Conservation (phyloP, 805 yeast species). For the Pichia heedii region DNA sequence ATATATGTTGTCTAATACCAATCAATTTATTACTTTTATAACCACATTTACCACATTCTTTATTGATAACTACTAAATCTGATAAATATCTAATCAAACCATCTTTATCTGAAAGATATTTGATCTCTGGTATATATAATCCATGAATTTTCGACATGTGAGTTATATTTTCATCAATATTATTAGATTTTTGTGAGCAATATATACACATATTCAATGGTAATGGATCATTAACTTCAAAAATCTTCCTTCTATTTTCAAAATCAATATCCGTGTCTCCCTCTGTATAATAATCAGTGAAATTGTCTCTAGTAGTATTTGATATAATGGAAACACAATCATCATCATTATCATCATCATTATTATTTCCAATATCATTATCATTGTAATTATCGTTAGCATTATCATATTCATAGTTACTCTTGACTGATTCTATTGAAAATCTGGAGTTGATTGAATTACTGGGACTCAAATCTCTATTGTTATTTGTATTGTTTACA, state of each 20-base stretch:
- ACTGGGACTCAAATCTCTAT: conserved; percentile 42
- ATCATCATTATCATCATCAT: conserved; percentile 11
- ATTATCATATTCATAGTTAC: conserved; percentile 15
- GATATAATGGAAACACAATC: conserved; percentile 6
- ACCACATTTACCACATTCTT: conserved; percentile 71
- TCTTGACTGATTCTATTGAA: conserved; percentile 34
- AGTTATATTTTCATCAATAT: conserved; percentile 37
- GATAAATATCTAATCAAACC: conserved; percentile 69
- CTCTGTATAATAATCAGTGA: conserved; percentile 6
- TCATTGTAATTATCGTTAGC: no score
- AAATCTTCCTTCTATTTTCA: conserved; percentile 4
- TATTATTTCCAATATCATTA: conserved; percentile 13
- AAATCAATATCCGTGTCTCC: conserved; percentile 9
- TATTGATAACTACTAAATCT: conserved; percentile 68
- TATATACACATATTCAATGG: conserved; percentile 40
- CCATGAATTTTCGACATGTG: conserved; percentile 83
- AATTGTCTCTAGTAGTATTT: not conserved
- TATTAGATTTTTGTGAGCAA: conserved; percentile 34
- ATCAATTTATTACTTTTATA: conserved; percentile 72
- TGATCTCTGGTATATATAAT: conserved; percentile 75
- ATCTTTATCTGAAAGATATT: conserved; percentile 53
- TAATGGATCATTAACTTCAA: conserved; percentile 19
- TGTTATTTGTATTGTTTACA: conserved; percentile 5
- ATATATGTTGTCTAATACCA: conserved; percentile 82
- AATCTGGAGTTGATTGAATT: conserved; percentile 47